Percentiles rank a stretch among this genome's conserved stretches.
phyloP scores from a whole-genome alignment of 2,329 filamentous ascomycete species.

The Hypoxylon sp. region DNA sequence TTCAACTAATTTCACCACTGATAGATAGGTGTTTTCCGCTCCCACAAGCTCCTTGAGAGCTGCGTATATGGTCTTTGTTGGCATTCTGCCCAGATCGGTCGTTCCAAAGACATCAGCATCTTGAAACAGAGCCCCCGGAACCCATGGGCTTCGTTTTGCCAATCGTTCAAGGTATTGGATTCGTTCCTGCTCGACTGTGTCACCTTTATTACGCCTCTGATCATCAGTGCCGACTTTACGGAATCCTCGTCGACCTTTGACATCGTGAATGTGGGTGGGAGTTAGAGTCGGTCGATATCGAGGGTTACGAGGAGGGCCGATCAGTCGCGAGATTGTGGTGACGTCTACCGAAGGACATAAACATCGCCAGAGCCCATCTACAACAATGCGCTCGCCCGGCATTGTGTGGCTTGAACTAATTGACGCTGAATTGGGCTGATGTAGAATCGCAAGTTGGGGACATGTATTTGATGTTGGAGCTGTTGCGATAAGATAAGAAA shows the following conservation, averaged over 20 bases:
- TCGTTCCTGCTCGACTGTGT: conserved; percentile 24
- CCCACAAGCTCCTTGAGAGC: conserved; percentile 53
- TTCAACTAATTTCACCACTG: conserved; percentile 59
- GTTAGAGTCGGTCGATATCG: conserved; percentile 25
- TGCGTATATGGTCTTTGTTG: conserved; percentile 56
- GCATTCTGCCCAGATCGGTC: conserved; percentile 40
- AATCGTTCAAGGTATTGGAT: conserved; percentile 38
- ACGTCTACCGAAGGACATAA: conserved; percentile 66
- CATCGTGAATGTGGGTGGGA: conserved; percentile 12
- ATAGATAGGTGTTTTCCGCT: conserved; percentile 49
- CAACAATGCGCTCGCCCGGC: conserved; percentile 50
- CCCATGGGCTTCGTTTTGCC: conserved; percentile 40
- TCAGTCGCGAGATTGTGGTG: conserved; percentile 47
- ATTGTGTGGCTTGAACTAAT: conserved; percentile 41
- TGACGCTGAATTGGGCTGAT: conserved; percentile 3
- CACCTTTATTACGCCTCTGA: conserved; percentile 1
- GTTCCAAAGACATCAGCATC: conserved; percentile 31
- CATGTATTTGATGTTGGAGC: not conserved
- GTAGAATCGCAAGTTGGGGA: not conserved
- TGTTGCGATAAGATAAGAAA: conserved; percentile 7
- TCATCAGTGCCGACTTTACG: not conserved
- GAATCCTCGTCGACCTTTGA: conserved; percentile 25
- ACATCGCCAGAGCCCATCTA: conserved; percentile 71
- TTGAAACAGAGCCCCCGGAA: conserved; percentile 39
- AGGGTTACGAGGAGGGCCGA: conserved; percentile 33